Conservation (phyloP, 495 filamentous ascomycete genomes). For the Sporormia fimetaria region DNA sequence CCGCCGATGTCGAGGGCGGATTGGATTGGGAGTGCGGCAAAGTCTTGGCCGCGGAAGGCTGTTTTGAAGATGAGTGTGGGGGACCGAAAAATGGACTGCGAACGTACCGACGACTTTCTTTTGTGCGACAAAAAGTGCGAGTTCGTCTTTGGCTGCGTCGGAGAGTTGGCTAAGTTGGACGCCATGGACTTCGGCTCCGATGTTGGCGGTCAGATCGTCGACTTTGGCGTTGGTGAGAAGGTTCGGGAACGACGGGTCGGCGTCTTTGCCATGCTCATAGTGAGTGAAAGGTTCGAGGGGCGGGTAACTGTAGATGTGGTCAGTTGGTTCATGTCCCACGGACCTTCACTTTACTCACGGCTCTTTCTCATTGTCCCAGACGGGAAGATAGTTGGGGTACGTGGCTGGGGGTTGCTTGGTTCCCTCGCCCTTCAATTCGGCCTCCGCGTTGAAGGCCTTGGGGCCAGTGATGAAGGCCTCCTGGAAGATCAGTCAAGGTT, state of each 20-base stretch:
- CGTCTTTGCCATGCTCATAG: constrained; percentile 59
- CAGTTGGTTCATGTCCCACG: constrained; percentile 11
- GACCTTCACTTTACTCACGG: constrained; percentile 27
- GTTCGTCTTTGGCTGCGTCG: constrained; percentile 61
- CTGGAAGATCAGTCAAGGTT: not conserved
- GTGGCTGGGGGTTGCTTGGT: constrained; percentile 41
- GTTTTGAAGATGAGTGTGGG: constrained; percentile 1
- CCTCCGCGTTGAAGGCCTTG: constrained; percentile 21
- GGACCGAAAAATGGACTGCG: not conserved
- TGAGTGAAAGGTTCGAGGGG: constrained; percentile 60
- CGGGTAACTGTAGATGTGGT: constrained; percentile 35
- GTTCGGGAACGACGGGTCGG: constrained; percentile 55
- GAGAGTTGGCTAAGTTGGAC: constrained; percentile 61
- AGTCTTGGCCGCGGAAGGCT: constrained; percentile 70
- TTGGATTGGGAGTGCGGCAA: constrained; percentile 60
- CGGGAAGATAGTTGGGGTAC: constrained; percentile 67
- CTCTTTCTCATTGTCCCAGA: constrained; percentile 51
- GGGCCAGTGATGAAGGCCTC: constrained; percentile 29
- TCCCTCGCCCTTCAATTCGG: constrained; percentile 28
- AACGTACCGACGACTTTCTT: constrained; percentile 54
- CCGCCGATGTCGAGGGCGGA: constrained; percentile 58
- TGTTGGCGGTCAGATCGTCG: constrained; percentile 56
- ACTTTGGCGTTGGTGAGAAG: constrained; percentile 47
- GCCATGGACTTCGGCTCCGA: constrained; percentile 65
- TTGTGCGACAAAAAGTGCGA: constrained; percentile 67